Evolutionary conservation across 1,284 basidiomycete genomes (phyloP).

Genomic region (Ganoderma lingzhi): DNA sequence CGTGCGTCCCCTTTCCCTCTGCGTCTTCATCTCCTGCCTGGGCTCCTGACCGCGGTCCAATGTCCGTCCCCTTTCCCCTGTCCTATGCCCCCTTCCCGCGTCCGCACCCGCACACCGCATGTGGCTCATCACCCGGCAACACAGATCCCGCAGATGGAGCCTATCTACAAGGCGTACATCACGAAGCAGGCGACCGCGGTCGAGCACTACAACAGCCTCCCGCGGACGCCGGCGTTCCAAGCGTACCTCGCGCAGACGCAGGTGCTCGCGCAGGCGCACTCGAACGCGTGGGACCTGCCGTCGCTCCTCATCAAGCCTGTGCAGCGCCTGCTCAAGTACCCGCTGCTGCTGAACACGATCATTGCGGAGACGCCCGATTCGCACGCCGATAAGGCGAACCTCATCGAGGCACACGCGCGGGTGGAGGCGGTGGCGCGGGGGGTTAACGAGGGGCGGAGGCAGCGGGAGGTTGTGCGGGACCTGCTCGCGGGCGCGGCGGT

Average conservation of each 20-base stretch:
- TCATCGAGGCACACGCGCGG: conserved; percentile 69
- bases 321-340: conserved; percentile 93
- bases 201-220: conserved; percentile 68
- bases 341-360: conserved; percentile 84
- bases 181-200: conserved; percentile 84
- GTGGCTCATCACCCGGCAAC: conserved; percentile 10
- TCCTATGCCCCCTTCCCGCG: not conserved
- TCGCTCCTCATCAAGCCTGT: conserved; percentile 92
- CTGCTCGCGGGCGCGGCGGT: conserved; percentile 51
- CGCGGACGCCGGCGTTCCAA: conserved; percentile 63
- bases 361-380: conserved; percentile 79
- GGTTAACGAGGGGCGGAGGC: conserved; percentile 88
- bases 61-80: not conserved
- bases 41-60: conserved; percentile 3
- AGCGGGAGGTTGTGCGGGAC: conserved; percentile 86
- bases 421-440: conserved; percentile 84
- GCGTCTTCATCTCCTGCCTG: not conserved
- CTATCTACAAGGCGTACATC: conserved; percentile 88
- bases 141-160: conserved; percentile 81
- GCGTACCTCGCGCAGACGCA: conserved; percentile 77
- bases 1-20: conserved; percentile 47
- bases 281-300: conserved; percentile 94
- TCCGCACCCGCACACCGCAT: not conserved
- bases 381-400: conserved; percentile 78
- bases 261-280: conserved; percentile 71